Evolutionary conservation across 768 basidiomycete genomes (phyloP).

Genomic region (Podaxis pistillaris): DNA sequence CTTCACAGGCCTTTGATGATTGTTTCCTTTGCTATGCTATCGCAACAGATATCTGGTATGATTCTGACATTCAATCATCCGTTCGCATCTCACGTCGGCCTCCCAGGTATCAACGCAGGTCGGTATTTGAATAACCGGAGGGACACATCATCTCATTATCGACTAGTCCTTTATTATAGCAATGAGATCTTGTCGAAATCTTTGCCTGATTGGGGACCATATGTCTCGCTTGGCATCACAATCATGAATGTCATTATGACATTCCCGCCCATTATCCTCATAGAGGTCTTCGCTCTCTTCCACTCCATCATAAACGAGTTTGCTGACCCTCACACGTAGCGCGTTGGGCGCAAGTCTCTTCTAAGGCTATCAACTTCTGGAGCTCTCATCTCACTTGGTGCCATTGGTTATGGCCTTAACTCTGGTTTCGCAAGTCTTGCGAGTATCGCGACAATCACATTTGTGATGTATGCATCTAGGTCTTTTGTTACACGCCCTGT

Average conservation of each 20-base stretch:
- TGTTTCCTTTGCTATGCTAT: constrained; percentile 68
- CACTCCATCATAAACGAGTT: background rate
- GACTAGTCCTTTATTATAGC: constrained; percentile 83
- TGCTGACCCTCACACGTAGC: constrained; percentile 35
- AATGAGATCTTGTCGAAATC: constrained; percentile 82
- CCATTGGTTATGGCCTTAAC: constrained; percentile 72
- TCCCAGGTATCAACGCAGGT: constrained; percentile 75
- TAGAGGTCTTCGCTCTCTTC: constrained; percentile 57
- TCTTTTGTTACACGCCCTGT: background rate
- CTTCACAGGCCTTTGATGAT: constrained; percentile 63
- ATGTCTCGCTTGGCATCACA: constrained; percentile 82
- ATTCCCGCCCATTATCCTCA: constrained; percentile 82
- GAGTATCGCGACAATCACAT: constrained; percentile 72
- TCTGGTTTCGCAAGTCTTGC: constrained; percentile 56
- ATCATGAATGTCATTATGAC: constrained; percentile 82
- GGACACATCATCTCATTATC: background rate
- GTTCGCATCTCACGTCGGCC: constrained; percentile 8
- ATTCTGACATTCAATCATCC: background rate
- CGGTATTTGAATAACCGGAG: constrained; percentile 7
- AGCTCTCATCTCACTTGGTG: constrained; percentile 60
- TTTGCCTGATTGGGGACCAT: constrained; percentile 75
- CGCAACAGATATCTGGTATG: constrained; percentile 79
- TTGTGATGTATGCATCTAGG: constrained; percentile 64
- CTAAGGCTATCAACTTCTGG: constrained; percentile 67
- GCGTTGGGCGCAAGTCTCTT: constrained; percentile 69